These are phyloP conservation scores for Dothiorella sarmentorum DNA, from an alignment of 2,329 filamentous ascomycete genomes.

Conservation along the genomic window DNA sequence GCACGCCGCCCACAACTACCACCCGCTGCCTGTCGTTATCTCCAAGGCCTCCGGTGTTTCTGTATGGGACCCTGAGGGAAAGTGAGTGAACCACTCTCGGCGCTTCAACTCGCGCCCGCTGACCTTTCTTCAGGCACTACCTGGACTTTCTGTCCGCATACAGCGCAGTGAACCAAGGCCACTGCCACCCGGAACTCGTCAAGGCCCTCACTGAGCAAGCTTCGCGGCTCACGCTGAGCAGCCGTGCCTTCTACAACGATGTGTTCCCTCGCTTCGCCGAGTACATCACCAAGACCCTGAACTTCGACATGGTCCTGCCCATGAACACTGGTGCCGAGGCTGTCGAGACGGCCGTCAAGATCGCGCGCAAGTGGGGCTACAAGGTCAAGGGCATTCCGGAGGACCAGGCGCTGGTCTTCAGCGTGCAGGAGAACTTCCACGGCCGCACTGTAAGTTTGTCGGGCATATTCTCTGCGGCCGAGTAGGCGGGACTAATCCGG, in stretches of 20 bases:
- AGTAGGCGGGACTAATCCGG: neutral
- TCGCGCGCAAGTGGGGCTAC: constrained; percentile 97
- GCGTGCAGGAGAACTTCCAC: constrained; percentile 90
- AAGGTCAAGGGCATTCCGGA: constrained; percentile 88
- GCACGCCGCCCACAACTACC: constrained; percentile 97
- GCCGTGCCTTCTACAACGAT: constrained; percentile 95
- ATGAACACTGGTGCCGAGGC: constrained; percentile 99
- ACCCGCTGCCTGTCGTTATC: constrained; percentile 82
- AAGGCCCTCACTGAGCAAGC: constrained; percentile 89
- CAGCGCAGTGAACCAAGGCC: constrained; percentile 95
- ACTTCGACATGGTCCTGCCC: constrained; percentile 95
- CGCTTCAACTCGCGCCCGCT: neutral
- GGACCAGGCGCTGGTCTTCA: constrained; percentile 79
- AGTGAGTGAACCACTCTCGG: constrained; percentile 18
- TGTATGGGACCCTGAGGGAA: constrained; percentile 94
- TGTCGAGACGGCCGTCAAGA: constrained; percentile 92
- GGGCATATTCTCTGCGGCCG: neutral
- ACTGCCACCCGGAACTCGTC: constrained; percentile 94
- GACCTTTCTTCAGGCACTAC: constrained; percentile 58
- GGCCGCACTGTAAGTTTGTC: constrained; percentile 72
- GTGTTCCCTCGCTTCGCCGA: constrained; percentile 95
- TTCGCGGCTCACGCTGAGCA: constrained; percentile 82
- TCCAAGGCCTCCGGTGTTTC: constrained; percentile 72
- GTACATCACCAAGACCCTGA: constrained; percentile 83
- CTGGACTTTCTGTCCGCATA: constrained; percentile 98